Evolutionary conservation across 208 protist species (phyloP).

Genomic region (Acanthamoeba lenticulata): DNA sequence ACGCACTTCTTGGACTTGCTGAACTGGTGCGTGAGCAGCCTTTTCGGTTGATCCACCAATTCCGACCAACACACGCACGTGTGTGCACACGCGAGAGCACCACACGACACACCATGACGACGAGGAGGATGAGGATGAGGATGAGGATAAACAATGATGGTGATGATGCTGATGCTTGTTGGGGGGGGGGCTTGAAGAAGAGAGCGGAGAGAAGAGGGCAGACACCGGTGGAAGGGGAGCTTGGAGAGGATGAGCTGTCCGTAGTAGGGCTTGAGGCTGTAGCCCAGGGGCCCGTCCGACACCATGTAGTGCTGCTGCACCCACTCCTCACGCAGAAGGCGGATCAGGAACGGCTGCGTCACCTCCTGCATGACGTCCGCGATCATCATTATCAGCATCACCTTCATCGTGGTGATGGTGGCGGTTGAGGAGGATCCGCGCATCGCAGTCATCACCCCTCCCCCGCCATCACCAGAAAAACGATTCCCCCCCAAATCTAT

Average conservation of each 20-base stretch:
- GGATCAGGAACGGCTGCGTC: conserved; percentile 32
- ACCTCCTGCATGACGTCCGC: neutral
- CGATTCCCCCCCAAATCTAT: too few relatives aligned
- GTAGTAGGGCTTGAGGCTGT: conserved; percentile 35
- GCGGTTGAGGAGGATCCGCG: neutral
- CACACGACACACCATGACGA: neutral
- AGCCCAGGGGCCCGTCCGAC: neutral
- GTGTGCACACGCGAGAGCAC: neutral
- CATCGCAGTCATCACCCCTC: too few relatives aligned
- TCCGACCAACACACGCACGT: too few relatives aligned
- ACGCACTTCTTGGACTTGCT: conserved; percentile 36
- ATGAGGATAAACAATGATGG: neutral
- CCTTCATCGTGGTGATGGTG: neutral
- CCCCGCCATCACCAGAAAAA: too few relatives aligned
- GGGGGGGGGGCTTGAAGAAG: neutral
- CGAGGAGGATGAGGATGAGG: neutral
- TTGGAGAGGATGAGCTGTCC: conserved; percentile 44
- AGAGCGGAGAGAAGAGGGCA: neutral
- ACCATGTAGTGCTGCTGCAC: neutral
- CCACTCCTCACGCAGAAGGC: conserved; percentile 1
- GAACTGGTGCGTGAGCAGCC: conserved; percentile 3
- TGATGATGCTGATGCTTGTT: too few relatives aligned
- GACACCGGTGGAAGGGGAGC: neutral
- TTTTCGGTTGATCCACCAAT: neutral
- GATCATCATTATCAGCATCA: too few relatives aligned